Evolutionary conservation across 2,329 filamentous ascomycete genomes (phyloP).

Genomic region (Fusarium sacchari): DNA sequence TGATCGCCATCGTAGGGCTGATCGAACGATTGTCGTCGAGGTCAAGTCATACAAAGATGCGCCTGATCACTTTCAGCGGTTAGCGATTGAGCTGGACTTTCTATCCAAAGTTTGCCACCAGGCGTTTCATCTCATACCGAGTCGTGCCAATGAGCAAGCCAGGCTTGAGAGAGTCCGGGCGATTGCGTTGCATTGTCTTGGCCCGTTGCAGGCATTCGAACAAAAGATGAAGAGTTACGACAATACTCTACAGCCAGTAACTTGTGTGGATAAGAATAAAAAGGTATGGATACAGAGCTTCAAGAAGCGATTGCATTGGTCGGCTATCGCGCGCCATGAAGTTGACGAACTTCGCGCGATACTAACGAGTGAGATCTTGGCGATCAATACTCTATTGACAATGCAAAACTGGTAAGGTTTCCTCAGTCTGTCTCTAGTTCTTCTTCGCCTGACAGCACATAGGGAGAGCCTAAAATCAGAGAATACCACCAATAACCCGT

Average conservation of each 20-base stretch:
- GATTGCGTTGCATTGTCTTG: neutral
- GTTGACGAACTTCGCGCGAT: neutral
- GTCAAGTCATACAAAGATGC: neutral
- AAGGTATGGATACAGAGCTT: neutral
- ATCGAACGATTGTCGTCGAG: neutral
- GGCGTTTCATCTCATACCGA: neutral
- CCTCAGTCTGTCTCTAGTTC: neutral
- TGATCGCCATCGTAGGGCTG: neutral
- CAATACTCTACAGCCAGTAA: neutral
- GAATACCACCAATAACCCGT: neutral
- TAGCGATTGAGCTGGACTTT: neutral
- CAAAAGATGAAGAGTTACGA: neutral
- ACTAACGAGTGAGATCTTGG: neutral
- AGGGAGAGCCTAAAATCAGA: neutral
- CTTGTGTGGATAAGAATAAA: neutral
- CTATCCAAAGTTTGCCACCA: neutral
- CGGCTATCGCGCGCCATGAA: neutral
- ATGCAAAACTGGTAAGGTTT: neutral
- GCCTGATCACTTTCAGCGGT: neutral
- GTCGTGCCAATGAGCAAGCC: neutral
- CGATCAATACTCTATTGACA: neutral
- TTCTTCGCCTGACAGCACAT: neutral
- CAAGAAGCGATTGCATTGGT: neutral
- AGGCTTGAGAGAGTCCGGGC: neutral
- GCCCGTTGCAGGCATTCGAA: neutral